Base-by-base conservation (phyloP, 192 early-diverging fungal species). In the Spizellomyces sp. region DNA sequence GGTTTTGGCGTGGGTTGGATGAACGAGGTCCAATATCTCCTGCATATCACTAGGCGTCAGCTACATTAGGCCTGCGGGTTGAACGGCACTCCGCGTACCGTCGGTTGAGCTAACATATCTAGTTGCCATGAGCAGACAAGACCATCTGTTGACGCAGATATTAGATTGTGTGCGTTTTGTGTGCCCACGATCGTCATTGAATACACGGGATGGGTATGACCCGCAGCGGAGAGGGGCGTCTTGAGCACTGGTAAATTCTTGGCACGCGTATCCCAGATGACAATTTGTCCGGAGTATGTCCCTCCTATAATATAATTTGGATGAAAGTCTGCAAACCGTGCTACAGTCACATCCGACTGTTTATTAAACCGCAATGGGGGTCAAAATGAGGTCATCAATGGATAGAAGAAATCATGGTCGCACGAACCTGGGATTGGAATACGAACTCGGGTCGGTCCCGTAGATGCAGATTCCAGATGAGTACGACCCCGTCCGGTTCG, bases 191-290 rank as follows among this genome's bases (percentile, higher is more conserved):
- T 89, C 46, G 84, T 82, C 69, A 98, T 83, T 4, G 92, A 87
- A 67, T 94, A 96, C 14, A 99, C 91, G 0, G 98, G 98, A 77
- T 99, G 96, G 6, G 98, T 96, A 76, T 99, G 98, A 6, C 96
- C 96, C 48, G 85, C 88, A 22, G 89, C 91, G 4, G 95, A 93
- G 48, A 98, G 87, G 55, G 96, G 94, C 5, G 98, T 94, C 79
- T 96, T 95, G 43, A 96, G 87, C 41, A 96, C 92, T 6, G 98
- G 96, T n/a, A 64, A 65, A 48, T 45, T 75, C 62, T 96, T 97
- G 15, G 94, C 85, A 27, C 98, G 88, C 52, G 86, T 98, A 79
- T 99, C 98, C 98, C 98, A 99, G 17, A 98, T 80, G 14, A 96
- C 84, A 70, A 99, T 93, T 81, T 99, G 98, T 27, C 98, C 98